Percentiles rank a stretch among this genome's conserved stretches.
phyloP scores from a whole-genome alignment of 306 rosid species.

The Geum urbanum region DNA sequence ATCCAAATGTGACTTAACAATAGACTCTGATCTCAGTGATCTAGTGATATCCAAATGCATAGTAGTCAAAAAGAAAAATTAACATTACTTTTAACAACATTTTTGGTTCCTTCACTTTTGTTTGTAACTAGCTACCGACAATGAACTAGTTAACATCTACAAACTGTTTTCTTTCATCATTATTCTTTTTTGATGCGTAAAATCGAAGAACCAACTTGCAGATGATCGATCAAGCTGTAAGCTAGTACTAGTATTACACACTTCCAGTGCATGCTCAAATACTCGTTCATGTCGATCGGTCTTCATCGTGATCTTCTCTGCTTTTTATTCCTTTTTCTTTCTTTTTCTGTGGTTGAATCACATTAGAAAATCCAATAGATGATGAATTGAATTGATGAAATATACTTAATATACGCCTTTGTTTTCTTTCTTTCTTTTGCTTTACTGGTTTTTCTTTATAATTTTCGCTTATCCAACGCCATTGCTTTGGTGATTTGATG shows the following conservation, averaged over 20 bases:
- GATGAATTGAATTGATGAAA: neutral
- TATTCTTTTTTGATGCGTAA: neutral
- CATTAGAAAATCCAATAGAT: neutral
- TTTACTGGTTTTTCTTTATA: neutral
- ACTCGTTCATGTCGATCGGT: neutral
- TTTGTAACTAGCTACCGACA: neutral
- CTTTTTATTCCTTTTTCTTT: neutral
- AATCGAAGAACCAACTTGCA: neutral
- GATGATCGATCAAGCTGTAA: neutral
- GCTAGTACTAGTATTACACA: neutral
- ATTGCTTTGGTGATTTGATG: constrained; percentile 13
- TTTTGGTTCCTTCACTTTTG: neutral
- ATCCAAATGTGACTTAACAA: neutral
- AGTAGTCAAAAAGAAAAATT: constrained; percentile 2
- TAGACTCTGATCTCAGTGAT: neutral
- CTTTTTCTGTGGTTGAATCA: neutral
- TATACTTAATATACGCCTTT: neutral
- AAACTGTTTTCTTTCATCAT: neutral
- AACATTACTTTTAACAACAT: neutral
- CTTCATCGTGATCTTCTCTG: neutral
- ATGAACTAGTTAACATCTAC: neutral
- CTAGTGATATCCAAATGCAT: neutral
- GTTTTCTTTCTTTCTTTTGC: neutral
- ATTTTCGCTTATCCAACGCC: neutral
- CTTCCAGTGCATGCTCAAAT: neutral